Evolutionary conservation across 306 rosid species (phyloP).

Genomic region (Elaeagnus macrophylla): DNA sequence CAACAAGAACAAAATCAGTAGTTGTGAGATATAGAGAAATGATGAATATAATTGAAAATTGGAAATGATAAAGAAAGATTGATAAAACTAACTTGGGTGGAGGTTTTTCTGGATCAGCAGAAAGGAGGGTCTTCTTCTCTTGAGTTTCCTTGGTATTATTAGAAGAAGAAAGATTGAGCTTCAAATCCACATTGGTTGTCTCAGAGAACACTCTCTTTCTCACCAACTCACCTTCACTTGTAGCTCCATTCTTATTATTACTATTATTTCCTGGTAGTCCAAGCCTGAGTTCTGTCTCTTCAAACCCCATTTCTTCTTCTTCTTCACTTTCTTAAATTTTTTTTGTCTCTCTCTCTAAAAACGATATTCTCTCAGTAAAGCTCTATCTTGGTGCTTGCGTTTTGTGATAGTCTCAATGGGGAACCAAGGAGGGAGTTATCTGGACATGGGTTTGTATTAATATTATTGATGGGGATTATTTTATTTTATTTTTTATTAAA

Average conservation of each 20-base stretch:
- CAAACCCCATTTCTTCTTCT: conserved; percentile 30
- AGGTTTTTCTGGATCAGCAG: conserved; percentile 64
- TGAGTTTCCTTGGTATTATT: conserved; percentile 1
- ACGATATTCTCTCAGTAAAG: conserved; percentile 20
- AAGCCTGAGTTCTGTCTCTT: conserved; percentile 70
- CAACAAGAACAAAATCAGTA: too few species aligned
- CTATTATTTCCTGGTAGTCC: conserved; percentile 52
- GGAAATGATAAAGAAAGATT: background rate
- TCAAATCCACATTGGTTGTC: conserved; percentile 35
- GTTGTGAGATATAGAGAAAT: too few species aligned
- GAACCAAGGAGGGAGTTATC: conserved; percentile 25
- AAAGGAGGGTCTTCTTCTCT: conserved; percentile 29
- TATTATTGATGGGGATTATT: conserved; percentile 18
- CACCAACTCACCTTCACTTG: conserved; percentile 5
- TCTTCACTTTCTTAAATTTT: conserved; percentile 16
- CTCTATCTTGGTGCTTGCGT: conserved; percentile 9
- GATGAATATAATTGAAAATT: too few species aligned
- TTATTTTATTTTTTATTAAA: conserved; percentile 4
- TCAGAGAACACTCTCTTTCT: conserved; percentile 39
- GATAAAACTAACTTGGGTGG: conserved; percentile 60
- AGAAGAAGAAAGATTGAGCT: conserved; percentile 35
- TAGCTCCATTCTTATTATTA: conserved; percentile 4
- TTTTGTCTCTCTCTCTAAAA: conserved; percentile 27
- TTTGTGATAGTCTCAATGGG: conserved; percentile 28
- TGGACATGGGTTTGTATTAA: conserved; percentile 43